Evolutionary conservation across 2,329 filamentous ascomycete genomes (phyloP).

Genomic region (Colletotrichum eleusines): DNA sequence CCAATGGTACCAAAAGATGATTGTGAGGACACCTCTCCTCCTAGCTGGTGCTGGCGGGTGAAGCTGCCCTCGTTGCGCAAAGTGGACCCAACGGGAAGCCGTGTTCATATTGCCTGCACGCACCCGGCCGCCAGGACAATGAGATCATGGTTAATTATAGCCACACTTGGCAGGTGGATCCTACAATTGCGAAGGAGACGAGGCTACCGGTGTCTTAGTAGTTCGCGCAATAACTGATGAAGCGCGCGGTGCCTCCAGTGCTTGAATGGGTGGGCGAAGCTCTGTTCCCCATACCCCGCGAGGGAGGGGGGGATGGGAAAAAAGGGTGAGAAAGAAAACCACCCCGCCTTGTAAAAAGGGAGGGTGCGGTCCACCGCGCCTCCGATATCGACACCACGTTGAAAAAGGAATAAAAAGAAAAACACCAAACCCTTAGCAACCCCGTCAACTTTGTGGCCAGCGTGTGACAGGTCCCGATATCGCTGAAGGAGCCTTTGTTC

Average conservation of each 20-base stretch:
- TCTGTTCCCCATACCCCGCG: constrained; percentile 23
- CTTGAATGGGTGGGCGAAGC: constrained; percentile 14
- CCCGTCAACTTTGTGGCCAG: not conserved
- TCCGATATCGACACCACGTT: constrained; percentile 22
- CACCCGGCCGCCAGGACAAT: not conserved
- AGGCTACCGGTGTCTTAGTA: no score
- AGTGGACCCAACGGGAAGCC: not conserved
- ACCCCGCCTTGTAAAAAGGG: constrained; percentile 7
- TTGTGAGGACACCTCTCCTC: not conserved
- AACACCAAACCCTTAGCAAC: not conserved
- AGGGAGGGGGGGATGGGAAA: no score
- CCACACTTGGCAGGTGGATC: not conserved
- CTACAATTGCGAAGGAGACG: no score
- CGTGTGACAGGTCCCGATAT: constrained; percentile 12
- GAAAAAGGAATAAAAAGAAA: not conserved
- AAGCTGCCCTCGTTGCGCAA: not conserved
- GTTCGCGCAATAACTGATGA: no score
- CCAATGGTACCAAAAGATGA: constrained; percentile 33
- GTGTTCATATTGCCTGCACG: not conserved
- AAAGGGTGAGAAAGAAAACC: not conserved
- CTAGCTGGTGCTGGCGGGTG: not conserved
- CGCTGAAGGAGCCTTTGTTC: constrained; percentile 18
- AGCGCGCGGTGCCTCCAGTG: constrained; percentile 9
- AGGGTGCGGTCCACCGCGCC: constrained; percentile 15
- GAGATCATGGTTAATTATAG: not conserved